Base-by-base conservation (phyloP, 2,329 filamentous ascomycete species). In the Ceratocystis smalleyi region DNA sequence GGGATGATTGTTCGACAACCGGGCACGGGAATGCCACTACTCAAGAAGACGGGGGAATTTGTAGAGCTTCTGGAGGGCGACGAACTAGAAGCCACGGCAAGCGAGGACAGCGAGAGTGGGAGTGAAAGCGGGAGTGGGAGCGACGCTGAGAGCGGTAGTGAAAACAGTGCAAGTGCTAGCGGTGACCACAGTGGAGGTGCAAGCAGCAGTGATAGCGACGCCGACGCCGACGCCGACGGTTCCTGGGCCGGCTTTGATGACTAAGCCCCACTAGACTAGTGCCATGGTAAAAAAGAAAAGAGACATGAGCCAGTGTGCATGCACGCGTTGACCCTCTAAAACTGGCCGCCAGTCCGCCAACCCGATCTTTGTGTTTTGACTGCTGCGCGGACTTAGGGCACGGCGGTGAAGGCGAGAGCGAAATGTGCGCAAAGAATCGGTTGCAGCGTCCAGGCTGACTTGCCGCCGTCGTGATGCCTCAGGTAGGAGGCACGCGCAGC, bases 1-100 rank as follows among this genome's bases (percentile, higher is more conserved):
- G 83, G 83, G 0, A 77, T 15, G 17, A 19, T 84, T 61, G 75
- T 78, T 2, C 72, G 75, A 67, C 75, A 78, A 66, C 59, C 73
- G 65, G 70, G 72, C 54, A 64, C 62, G 68, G 75, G 74, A 19
- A 74, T 73, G 73, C 74, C 73, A 7, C 69, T 76, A 5, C 67
- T 74, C 64, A 74, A 72, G 68, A 69, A 71, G 1, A 76, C 74
- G 12, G 75, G 73, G 1, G 68, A 68, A 65, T 66, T 67, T 63
- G 49, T 63, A 8, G 67, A 70, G 6, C 68, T 76, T 1, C 63
- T 65, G 66, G 40, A 62, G 49, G 63, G 49, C 22, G 49, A 54
- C 57, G 51, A 66, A 24, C 17, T 35, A 15, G 62, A 43, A 62
- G 59, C 54, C 5, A 64, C 57, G 8, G 64, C 68, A 27, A 59